phyloP scores from a whole-genome alignment of 1,284 basidiomycete species.

The Leccinum solheimii region DNA sequence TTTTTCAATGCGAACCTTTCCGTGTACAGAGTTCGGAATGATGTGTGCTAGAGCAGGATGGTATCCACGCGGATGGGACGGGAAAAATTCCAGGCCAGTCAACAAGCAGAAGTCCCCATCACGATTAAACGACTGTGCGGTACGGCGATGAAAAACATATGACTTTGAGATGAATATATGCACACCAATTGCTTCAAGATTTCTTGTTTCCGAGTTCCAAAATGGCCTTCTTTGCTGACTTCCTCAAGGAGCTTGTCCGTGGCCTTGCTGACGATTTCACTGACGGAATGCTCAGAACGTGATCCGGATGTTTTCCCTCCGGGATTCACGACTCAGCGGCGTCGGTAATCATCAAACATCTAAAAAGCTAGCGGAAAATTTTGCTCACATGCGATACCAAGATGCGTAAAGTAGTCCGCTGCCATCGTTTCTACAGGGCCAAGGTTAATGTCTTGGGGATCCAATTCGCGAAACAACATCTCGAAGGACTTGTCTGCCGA shows the following conservation, averaged over 20 bases:
- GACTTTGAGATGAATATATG: neutral
- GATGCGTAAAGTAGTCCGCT: constrained; percentile 3
- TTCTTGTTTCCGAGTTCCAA: neutral
- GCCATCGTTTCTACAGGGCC: constrained; percentile 1
- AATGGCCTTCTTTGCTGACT: neutral
- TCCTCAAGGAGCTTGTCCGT: neutral
- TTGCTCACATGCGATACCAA: constrained; percentile 11
- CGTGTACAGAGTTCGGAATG: neutral
- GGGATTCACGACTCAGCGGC: neutral
- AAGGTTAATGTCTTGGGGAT: neutral
- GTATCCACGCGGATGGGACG: neutral
- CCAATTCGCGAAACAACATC: constrained; percentile 3
- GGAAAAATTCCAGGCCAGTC: neutral
- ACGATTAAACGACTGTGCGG: neutral
- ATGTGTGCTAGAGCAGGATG: neutral
- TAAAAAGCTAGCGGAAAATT: neutral
- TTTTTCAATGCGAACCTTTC: neutral
- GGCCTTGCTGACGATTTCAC: neutral
- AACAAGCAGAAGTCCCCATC: neutral
- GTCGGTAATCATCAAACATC: neutral
- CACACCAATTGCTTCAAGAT: neutral
- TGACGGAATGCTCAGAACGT: neutral
- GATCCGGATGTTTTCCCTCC: neutral
- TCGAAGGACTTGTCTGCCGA: neutral
- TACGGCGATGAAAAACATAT: neutral